phyloP scores from a whole-genome alignment of 768 basidiomycete genomes.

The Zangia roseola region DNA sequence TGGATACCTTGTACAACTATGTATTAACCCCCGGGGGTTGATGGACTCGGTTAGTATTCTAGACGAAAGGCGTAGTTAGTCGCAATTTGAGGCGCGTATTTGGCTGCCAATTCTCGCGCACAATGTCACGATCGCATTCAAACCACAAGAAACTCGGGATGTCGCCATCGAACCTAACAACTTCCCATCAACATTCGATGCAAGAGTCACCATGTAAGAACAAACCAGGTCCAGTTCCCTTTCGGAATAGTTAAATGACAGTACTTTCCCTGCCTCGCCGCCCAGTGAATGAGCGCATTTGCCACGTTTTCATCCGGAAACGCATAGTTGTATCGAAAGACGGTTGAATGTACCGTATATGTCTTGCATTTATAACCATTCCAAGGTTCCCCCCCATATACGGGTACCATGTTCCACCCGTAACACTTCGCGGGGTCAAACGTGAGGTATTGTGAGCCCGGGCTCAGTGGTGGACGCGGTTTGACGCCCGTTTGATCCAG shows the following conservation, averaged over 20 bases:
- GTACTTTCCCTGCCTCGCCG: background rate
- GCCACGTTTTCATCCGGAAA: slow-evolving; percentile 9
- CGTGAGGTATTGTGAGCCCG: slow-evolving; percentile 8
- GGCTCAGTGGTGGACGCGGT: slow-evolving; percentile 10
- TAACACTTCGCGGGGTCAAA: slow-evolving; percentile 18
- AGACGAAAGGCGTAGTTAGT: too few species aligned
- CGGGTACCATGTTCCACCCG: slow-evolving; percentile 8
- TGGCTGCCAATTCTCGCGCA: too few species aligned
- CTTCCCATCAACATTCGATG: background rate
- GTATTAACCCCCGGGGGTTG: too few species aligned
- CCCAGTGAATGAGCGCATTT: slow-evolving; percentile 6
- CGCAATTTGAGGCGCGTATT: too few species aligned
- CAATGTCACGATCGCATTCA: too few species aligned
- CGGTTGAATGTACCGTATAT: slow-evolving; percentile 10
- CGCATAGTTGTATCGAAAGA: slow-evolving; percentile 28
- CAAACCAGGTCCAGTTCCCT: slow-evolving; percentile 21
- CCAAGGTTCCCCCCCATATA: background rate
- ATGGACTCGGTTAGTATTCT: too few species aligned
- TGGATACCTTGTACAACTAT: too few species aligned
- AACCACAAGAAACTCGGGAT: slow-evolving; percentile 9
- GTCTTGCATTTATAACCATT: background rate
- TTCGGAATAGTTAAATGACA: background rate
- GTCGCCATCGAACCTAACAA: slow-evolving; percentile 22
- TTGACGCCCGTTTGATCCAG: slow-evolving; percentile 22
- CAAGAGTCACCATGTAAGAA: background rate